Evolutionary conservation across 1,284 basidiomycete genomes (phyloP).

Genomic region (Austroboletus novae-zelandiae): DNA sequence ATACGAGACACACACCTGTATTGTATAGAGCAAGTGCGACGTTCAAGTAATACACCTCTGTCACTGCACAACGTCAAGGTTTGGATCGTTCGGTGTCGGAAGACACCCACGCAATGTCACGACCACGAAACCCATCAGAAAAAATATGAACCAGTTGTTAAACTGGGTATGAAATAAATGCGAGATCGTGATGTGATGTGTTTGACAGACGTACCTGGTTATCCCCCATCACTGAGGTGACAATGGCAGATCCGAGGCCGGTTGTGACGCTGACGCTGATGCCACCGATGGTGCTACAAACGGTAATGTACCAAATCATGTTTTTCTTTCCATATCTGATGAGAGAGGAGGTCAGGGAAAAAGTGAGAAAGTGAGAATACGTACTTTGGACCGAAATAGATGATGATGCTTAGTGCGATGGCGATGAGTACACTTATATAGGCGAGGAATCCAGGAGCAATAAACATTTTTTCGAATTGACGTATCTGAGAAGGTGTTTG

Average conservation of each 20-base stretch:
- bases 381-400: constrained; percentile 78
- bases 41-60: constrained; percentile 96
- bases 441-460: constrained; percentile 84
- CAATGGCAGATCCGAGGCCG: constrained; percentile 89
- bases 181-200: background rate
- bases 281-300: constrained; percentile 96
- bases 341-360: background rate
- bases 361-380: background rate
- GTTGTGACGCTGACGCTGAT: constrained; percentile 96
- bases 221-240: constrained; percentile 81
- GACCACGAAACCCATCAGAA: constrained; percentile 81
- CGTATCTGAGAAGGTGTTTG: constrained; percentile 78
- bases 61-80: constrained; percentile 45
- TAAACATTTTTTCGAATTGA: constrained; percentile 79
- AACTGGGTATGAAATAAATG: constrained; percentile 44
- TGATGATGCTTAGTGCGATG: constrained; percentile 63
- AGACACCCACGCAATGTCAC: constrained; percentile 69
- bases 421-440: constrained; percentile 69
- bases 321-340: constrained; percentile 81
- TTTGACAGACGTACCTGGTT: constrained; percentile 63
- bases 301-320: constrained; percentile 94
- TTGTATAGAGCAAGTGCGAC: constrained; percentile 96
- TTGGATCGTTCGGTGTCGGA: constrained; percentile 16
- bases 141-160: constrained; percentile 84
- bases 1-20: constrained; percentile 54